phyloP scores from a whole-genome alignment of 179 eudicot species.

The Spergularia azorica region DNA sequence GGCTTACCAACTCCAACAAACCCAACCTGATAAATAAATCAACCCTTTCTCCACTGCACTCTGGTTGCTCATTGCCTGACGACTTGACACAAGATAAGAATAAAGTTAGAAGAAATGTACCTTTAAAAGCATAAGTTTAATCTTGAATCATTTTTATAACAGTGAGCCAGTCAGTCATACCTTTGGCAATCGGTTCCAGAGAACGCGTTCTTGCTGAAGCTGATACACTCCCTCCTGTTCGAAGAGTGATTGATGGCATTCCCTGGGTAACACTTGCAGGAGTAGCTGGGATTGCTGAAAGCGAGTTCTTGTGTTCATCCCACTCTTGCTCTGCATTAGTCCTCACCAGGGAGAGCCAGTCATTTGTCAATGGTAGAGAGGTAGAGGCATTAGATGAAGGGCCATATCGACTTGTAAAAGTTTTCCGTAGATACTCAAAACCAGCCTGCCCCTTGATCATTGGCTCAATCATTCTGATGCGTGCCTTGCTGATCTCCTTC shows the following conservation, averaged over 20 bases:
- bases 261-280: slow-evolving; percentile 36
- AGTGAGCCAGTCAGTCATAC: slow-evolving; percentile 28
- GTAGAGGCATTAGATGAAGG: slow-evolving; percentile 54
- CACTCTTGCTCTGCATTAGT: slow-evolving; percentile 61
- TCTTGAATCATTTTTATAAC: background rate
- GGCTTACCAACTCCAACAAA: slow-evolving; percentile 65
- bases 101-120: background rate
- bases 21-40: slow-evolving; percentile 81
- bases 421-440: slow-evolving; percentile 63
- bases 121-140: background rate
- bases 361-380: slow-evolving; percentile 63
- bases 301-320: slow-evolving; percentile 56
- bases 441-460: slow-evolving; percentile 83
- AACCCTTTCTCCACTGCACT: slow-evolving; percentile 74
- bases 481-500: slow-evolving; percentile 84
- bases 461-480: slow-evolving; percentile 81
- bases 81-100: background rate
- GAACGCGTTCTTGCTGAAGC: slow-evolving; percentile 27
- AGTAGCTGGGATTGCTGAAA: slow-evolving; percentile 37
- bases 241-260: slow-evolving; percentile 57
- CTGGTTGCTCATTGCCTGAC: slow-evolving; percentile 51
- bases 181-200: slow-evolving; percentile 26
- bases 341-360: slow-evolving; percentile 61
- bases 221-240: slow-evolving; percentile 71
- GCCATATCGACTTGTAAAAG: slow-evolving; percentile 65